Percentiles rank a stretch among this genome's conserved stretches.
phyloP scores from a whole-genome alignment of 1,139 yeast species.

The Pichia cactophila region DNA sequence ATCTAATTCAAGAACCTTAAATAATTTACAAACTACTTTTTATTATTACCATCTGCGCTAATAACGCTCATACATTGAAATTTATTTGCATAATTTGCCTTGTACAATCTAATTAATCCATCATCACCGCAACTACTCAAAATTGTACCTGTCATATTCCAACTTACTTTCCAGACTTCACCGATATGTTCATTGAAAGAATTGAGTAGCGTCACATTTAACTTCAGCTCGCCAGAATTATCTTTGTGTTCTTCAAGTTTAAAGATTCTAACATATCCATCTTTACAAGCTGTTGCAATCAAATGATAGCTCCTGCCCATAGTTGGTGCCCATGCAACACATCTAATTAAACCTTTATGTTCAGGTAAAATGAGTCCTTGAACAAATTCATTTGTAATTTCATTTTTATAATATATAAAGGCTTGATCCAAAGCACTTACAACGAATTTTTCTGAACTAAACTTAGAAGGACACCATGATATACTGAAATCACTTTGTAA shows the following conservation, averaged over 20 bases:
- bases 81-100: constrained; percentile 74
- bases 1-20: not conserved
- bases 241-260: constrained; percentile 45
- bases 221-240: constrained; percentile 5
- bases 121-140: constrained; percentile 94
- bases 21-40: not conserved
- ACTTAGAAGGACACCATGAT: constrained; percentile 91
- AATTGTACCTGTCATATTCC: constrained; percentile 93
- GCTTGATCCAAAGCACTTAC: constrained; percentile 88
- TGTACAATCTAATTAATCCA: constrained; percentile 88
- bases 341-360: constrained; percentile 79
- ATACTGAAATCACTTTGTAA: constrained; percentile 81
- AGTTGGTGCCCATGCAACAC: constrained; percentile 95
- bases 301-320: constrained; percentile 87
- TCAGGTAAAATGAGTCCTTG: constrained; percentile 50
- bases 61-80: constrained; percentile 91
- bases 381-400: constrained; percentile 36
- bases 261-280: constrained; percentile 83
- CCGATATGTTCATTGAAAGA: constrained; percentile 35
- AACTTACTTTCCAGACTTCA: constrained; percentile 93
- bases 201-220: constrained; percentile 42
- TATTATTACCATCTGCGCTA: constrained; percentile 42
- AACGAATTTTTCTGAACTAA: constrained; percentile 70
- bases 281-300: constrained; percentile 93
- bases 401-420: constrained; percentile 56